These are phyloP conservation scores for Lumnitzera littorea DNA, from an alignment of 345 rosid genomes.

Conservation along the genomic window DNA sequence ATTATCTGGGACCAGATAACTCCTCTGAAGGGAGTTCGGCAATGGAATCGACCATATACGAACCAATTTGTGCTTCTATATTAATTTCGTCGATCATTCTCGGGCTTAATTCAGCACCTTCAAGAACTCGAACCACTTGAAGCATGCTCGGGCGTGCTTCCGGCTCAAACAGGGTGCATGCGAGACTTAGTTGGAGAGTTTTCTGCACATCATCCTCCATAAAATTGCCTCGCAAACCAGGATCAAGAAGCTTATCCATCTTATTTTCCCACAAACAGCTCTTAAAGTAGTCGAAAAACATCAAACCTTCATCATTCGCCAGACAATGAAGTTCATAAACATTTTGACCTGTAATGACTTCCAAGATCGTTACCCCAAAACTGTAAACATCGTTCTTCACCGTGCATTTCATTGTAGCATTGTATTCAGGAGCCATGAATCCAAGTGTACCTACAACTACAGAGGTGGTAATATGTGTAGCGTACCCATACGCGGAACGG, in stretches of 20 bases:
- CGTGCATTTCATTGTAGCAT: accelerated
- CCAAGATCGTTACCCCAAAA: slow-evolving; percentile 1
- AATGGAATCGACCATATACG: no score
- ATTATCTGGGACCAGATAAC: slow-evolving; percentile 7
- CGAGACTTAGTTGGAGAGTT: neutral
- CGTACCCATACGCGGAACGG: neutral
- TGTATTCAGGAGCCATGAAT: neutral
- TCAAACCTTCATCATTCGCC: accelerated
- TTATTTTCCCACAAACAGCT: neutral
- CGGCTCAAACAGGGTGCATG: neutral
- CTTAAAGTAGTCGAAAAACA: accelerated
- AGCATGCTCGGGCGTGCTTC: neutral
- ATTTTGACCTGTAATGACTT: neutral
- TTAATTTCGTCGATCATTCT: no score
- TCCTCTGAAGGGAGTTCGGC: neutral
- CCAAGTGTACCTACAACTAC: accelerated
- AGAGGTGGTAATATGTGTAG: neutral
- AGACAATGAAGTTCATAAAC: accelerated
- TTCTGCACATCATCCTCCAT: neutral
- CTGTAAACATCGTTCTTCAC: slow-evolving; percentile 5
- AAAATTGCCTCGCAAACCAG: neutral
- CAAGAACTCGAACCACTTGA: neutral
- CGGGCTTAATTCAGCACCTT: neutral
- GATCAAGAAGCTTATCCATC: neutral
- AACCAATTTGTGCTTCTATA: no score